These are phyloP conservation scores for Podospora fimiseda DNA, from an alignment of 495 filamentous ascomycete species.

Conservation along the genomic window DNA sequence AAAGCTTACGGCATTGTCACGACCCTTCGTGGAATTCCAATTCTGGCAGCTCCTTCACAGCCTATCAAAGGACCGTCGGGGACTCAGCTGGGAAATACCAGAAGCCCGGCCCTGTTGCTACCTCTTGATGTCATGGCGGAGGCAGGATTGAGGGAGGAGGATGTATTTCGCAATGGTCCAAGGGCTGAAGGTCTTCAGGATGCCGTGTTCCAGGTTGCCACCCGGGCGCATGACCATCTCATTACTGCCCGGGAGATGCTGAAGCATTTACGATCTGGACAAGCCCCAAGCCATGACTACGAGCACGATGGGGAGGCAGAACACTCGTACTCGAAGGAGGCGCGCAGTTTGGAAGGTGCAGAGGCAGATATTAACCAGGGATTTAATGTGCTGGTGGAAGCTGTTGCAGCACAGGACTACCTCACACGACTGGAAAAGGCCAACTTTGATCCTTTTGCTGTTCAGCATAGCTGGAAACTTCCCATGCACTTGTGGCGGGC, in stretches of 20 bases:
- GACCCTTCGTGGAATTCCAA: slow-evolving; percentile 72
- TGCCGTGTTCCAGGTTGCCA: slow-evolving; percentile 87
- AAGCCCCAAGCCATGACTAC: slow-evolving; percentile 73
- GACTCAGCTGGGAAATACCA: slow-evolving; percentile 27
- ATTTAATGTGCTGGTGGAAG: slow-evolving; percentile 75
- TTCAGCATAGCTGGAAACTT: slow-evolving; percentile 75
- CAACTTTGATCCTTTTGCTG: slow-evolving; percentile 72
- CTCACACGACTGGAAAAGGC: slow-evolving; percentile 65
- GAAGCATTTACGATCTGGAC: slow-evolving; percentile 62
- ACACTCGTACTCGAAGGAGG: slow-evolving; percentile 51
- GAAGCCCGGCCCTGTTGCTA: slow-evolving; percentile 49
- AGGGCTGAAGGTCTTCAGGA: slow-evolving; percentile 73
- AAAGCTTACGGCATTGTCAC: slow-evolving; percentile 87
- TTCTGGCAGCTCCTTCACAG: slow-evolving; percentile 73
- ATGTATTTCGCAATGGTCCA: slow-evolving; percentile 73
- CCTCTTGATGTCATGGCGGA: slow-evolving; percentile 89
- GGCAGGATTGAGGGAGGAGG: slow-evolving; percentile 72
- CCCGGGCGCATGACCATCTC: slow-evolving; percentile 87
- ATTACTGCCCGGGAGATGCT: slow-evolving; percentile 93
- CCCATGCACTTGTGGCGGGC: slow-evolving; percentile 82
- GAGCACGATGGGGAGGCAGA: slow-evolving; percentile 78
- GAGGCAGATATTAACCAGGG: slow-evolving; percentile 52
- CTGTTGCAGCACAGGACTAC: slow-evolving; percentile 71
- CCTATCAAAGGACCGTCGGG: slow-evolving; percentile 39
- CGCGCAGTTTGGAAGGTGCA: slow-evolving; percentile 25